These are phyloP conservation scores for Nannochloris sp. DNA, from an alignment of 139 green algal genomes.

Conservation along the genomic window DNA sequence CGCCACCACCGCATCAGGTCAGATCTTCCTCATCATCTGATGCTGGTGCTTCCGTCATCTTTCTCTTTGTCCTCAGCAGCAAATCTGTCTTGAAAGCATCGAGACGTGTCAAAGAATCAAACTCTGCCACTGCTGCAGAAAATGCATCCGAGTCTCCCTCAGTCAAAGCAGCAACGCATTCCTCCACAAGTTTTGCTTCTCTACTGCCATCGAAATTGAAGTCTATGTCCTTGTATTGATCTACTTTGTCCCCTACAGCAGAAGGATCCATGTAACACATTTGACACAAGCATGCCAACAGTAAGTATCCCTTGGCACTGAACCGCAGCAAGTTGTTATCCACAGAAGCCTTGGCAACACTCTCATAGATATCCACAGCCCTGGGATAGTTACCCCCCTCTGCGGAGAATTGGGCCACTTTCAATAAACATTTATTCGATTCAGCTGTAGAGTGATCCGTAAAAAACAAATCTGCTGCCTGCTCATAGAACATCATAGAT, in stretches of 20 bases:
- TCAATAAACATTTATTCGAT: conserved; percentile 72
- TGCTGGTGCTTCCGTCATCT: conserved; percentile 19
- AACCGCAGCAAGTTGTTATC: conserved; percentile 91
- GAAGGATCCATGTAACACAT: conserved; percentile 35
- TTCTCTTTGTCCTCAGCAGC: conserved; percentile 38
- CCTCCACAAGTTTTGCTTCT: conserved; percentile 53
- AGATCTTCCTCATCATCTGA: conserved; percentile 43
- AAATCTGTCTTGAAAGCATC: conserved; percentile 81
- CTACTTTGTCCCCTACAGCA: conserved; percentile 25
- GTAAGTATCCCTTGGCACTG: conserved; percentile 80
- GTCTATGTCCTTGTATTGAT: conserved; percentile 76
- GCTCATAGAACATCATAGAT: conserved; percentile 62
- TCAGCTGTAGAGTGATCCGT: conserved; percentile 67
- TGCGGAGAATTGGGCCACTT: conserved; percentile 65
- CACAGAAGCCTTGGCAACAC: conserved; percentile 48
- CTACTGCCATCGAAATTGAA: conserved; percentile 55
- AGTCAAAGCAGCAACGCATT: conserved; percentile 49
- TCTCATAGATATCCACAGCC: conserved; percentile 67
- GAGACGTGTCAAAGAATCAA: conserved; percentile 79
- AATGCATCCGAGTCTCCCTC: conserved; percentile 68
- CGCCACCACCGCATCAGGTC: conserved; percentile 7
- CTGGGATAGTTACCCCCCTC: conserved; percentile 53
- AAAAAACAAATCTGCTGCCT: conserved; percentile 81
- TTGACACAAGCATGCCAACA: conserved; percentile 86
- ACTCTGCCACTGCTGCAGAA: conserved; percentile 74